phyloP scores from a whole-genome alignment of 176 grass and related monocot genomes.

The Triticum urartu region DNA sequence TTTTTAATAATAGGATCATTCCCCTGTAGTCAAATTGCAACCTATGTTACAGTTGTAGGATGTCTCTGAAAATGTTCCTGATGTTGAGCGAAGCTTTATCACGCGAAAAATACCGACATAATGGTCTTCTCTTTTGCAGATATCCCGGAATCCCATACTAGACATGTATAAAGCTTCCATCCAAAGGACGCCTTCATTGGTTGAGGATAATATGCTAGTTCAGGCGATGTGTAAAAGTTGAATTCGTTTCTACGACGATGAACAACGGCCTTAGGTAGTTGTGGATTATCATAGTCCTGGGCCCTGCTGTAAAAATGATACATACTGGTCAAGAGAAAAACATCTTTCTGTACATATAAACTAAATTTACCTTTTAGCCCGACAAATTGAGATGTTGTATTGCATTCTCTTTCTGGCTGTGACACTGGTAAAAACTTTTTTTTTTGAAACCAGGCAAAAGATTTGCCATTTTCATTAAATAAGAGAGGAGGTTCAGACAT shows the following conservation, averaged over 20 bases:
- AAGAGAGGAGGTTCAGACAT: too few relatives aligned
- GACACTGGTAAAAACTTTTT: neutral
- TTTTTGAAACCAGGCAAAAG: too few relatives aligned
- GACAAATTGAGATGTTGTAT: neutral
- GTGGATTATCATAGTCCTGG: neutral
- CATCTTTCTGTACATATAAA: slow-evolving; percentile 43
- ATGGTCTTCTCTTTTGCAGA: slow-evolving; percentile 29
- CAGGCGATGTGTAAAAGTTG: neutral
- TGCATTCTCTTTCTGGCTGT: neutral
- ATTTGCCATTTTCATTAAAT: too few relatives aligned
- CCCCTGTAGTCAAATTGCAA: too few relatives aligned
- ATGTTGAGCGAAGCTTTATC: neutral
- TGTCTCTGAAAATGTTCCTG: neutral
- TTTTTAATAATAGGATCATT: too few relatives aligned
- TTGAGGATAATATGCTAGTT: slow-evolving; percentile 2
- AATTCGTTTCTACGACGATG: neutral
- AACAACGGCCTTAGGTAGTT: neutral
- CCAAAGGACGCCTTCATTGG: slow-evolving; percentile 30
- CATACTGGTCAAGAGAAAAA: neutral
- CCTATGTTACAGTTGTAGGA: neutral
- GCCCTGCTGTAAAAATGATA: slow-evolving; percentile 35
- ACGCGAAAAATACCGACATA: neutral
- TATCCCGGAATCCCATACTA: slow-evolving; percentile 12
- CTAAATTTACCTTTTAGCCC: slow-evolving; percentile 6
- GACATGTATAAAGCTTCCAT: neutral